phyloP scores from a whole-genome alignment of 495 filamentous ascomycete genomes.

The Xylaria curta region DNA sequence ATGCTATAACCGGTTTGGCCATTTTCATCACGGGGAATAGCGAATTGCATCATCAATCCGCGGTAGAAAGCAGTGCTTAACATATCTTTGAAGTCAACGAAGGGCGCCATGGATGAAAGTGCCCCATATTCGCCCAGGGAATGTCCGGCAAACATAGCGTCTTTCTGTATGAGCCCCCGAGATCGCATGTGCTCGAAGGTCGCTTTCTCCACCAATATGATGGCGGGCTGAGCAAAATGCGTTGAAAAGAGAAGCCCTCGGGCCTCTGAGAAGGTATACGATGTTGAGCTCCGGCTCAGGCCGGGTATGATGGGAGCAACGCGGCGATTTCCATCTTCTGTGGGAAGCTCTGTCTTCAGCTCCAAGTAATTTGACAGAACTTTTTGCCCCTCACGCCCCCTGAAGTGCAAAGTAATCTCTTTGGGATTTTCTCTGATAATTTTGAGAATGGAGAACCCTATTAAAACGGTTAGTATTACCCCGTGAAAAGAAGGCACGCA shows the following conservation, averaged over 20 bases:
- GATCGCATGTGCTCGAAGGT: slow-evolving; percentile 87
- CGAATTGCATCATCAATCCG: slow-evolving; percentile 91
- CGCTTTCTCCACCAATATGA: slow-evolving; percentile 93
- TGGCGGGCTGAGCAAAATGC: slow-evolving; percentile 85
- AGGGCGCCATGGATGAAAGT: slow-evolving; percentile 83
- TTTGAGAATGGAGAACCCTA: slow-evolving; percentile 80
- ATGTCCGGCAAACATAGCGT: slow-evolving; percentile 68
- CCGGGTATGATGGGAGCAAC: slow-evolving; percentile 93
- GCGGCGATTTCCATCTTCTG: slow-evolving; percentile 76
- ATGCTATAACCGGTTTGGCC: slow-evolving; percentile 88
- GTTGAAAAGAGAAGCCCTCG: slow-evolving; percentile 84
- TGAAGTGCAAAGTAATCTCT: slow-evolving; percentile 87
- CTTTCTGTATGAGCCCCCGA: slow-evolving; percentile 81
- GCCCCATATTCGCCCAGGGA: slow-evolving; percentile 92
- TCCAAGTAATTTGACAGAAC: slow-evolving; percentile 90
- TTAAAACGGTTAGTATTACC: slow-evolving; percentile 35
- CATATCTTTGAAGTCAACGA: slow-evolving; percentile 91
- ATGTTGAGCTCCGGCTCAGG: slow-evolving; percentile 75
- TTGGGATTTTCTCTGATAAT: slow-evolving; percentile 92
- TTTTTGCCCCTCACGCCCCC: slow-evolving; percentile 81
- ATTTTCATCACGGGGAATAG: slow-evolving; percentile 82
- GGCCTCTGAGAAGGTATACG: slow-evolving; percentile 85
- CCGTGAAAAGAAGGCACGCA: background rate
- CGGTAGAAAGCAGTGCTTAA: slow-evolving; percentile 93
- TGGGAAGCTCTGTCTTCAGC: slow-evolving; percentile 87